Percentiles rank a stretch among this genome's conserved stretches.
phyloP scores from a whole-genome alignment of 345 rosid genomes.

The Populus alba region DNA sequence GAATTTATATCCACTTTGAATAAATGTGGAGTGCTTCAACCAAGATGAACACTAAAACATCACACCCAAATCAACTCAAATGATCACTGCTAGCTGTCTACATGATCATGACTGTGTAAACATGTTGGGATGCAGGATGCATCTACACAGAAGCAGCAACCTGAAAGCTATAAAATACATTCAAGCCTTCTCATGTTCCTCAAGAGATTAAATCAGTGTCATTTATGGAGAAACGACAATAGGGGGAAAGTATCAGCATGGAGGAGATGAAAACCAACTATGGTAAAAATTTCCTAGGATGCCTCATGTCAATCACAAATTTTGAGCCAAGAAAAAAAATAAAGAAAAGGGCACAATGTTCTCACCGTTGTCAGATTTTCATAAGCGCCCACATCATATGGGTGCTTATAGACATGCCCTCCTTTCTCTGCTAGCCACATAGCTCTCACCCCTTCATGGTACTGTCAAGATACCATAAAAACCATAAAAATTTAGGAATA shows the following conservation, averaged over 20 bases:
- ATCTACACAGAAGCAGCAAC: background rate
- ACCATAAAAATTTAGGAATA: background rate
- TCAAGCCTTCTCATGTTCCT: background rate
- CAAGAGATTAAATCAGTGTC: background rate
- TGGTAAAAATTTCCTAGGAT: background rate
- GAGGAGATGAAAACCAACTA: background rate
- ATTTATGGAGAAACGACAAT: background rate
- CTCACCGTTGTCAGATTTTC: slow-evolving; percentile 70
- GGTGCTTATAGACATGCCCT: slow-evolving; percentile 76
- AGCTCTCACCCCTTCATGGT: slow-evolving; percentile 93
- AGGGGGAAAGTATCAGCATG: background rate
- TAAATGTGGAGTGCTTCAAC: background rate
- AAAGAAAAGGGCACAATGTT: background rate
- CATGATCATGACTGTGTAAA: background rate
- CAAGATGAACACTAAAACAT: background rate
- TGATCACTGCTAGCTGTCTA: background rate
- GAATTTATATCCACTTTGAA: background rate
- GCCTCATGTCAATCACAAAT: background rate
- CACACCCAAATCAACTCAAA: background rate
- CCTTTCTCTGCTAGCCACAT: slow-evolving; percentile 95
- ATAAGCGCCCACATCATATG: slow-evolving; percentile 68
- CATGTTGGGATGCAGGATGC: background rate
- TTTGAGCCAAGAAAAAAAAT: background rate
- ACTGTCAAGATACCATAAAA: slow-evolving; percentile 40
- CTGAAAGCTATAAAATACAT: background rate